Evolutionary conservation across 495 filamentous ascomycete genomes (phyloP).

Genomic region (Aspergillus heteromorphus): DNA sequence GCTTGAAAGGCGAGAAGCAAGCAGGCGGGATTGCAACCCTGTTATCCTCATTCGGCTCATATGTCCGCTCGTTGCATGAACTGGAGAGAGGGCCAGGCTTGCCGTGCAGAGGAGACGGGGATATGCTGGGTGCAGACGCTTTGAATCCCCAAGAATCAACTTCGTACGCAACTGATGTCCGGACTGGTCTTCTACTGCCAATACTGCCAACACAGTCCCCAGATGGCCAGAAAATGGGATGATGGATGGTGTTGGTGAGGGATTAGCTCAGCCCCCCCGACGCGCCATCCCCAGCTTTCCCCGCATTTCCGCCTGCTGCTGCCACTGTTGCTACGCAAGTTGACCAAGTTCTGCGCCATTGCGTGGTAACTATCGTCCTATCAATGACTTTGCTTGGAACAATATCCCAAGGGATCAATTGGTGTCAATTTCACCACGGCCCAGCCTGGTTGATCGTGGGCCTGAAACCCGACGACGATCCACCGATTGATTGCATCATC

Average conservation of each 20-base stretch:
- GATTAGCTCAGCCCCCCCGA: neutral
- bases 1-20: no score
- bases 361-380: neutral
- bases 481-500: slow-evolving; percentile 7
- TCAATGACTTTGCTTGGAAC: neutral
- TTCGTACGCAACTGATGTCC: no score
- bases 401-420: neutral
- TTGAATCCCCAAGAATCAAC: no score
- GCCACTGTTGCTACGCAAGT: neutral
- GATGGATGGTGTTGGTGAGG: neutral
- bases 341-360: neutral
- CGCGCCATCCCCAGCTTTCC: slow-evolving; percentile 16
- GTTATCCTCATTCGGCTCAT: no score
- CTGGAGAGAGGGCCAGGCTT: no score
- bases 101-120: no score
- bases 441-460: neutral
- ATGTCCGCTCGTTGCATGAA: no score
- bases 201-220: no score
- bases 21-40: no score
- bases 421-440: neutral
- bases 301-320: slow-evolving; percentile 16
- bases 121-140: no score
- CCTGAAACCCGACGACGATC: neutral
- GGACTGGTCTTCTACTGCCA: no score
- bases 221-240: no score